Conservation (phyloP, 140 eudicot species). For the Oenanthe javanica region DNA sequence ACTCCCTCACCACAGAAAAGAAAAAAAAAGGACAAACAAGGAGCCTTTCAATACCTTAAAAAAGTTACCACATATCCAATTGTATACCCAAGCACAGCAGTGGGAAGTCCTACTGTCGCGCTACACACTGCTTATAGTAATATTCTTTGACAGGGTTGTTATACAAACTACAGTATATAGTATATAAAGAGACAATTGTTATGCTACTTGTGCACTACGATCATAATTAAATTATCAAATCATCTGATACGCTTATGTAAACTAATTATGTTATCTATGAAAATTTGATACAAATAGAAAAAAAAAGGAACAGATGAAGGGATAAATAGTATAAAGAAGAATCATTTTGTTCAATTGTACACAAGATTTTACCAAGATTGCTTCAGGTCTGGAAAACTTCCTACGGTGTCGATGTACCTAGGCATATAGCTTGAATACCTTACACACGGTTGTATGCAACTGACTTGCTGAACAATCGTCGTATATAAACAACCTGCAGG, state of each 20-base stretch:
- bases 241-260: background rate
- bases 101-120: background rate
- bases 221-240: background rate
- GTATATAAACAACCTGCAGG: slow-evolving; percentile 78
- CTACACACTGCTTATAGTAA: background rate
- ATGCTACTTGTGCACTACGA: background rate
- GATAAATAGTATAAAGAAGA: slow-evolving; percentile 6
- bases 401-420: background rate
- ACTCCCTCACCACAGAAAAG: too few relatives aligned
- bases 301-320: background rate
- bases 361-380: background rate
- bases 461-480: slow-evolving; percentile 82
- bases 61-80: background rate
- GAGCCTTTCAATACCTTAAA: too few relatives aligned
- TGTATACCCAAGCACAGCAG: background rate
- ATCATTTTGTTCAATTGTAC: background rate
- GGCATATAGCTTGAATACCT: slow-evolving; percentile 9
- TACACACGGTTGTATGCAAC: slow-evolving; percentile 91
- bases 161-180: too few relatives aligned
- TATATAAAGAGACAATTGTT: background rate
- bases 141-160: background rate
- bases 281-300: background rate
- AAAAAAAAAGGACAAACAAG: too few relatives aligned
- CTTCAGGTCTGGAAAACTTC: background rate
- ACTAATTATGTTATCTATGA: background rate